Evolutionary conservation across 2,329 filamentous ascomycete genomes (phyloP).

Genomic region (Fusarium sterilihyphosum): DNA sequence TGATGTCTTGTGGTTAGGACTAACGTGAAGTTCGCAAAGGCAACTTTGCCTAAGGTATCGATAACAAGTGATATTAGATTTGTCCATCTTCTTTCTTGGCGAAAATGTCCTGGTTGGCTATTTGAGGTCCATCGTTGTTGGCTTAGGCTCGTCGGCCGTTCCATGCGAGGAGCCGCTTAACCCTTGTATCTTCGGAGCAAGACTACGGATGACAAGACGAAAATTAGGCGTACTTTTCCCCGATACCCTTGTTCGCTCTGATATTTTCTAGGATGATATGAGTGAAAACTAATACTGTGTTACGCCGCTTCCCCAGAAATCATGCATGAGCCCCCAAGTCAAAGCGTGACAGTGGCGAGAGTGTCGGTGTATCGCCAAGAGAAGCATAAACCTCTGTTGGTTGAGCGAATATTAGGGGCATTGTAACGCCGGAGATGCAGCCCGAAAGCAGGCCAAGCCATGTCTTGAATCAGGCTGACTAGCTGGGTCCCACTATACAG

Average conservation of each 20-base stretch:
- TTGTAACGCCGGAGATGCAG: neutral
- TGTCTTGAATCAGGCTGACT: neutral
- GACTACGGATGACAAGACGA: too few species aligned
- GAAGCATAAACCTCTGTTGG: neutral
- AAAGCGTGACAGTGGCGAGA: neutral
- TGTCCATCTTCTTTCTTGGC: neutral
- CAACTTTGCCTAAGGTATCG: neutral
- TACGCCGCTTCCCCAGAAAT: neutral
- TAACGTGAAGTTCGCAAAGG: too few species aligned
- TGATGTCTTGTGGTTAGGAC: too few species aligned
- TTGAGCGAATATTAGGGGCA: neutral
- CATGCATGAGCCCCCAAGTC: neutral
- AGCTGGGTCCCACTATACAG: neutral
- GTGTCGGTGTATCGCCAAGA: neutral
- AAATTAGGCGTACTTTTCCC: neutral
- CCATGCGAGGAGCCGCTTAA: neutral
- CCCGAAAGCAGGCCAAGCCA: neutral
- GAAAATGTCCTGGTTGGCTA: neutral
- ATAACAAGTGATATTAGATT: too few species aligned
- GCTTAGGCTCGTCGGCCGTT: neutral
- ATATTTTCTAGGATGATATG: too few species aligned
- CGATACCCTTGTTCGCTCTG: neutral
- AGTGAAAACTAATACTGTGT: neutral
- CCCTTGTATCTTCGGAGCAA: neutral
- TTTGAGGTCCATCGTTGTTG: too few species aligned